These are phyloP conservation scores for Cucumis melo DNA, from an alignment of 306 rosid species.

Conservation along the genomic window DNA sequence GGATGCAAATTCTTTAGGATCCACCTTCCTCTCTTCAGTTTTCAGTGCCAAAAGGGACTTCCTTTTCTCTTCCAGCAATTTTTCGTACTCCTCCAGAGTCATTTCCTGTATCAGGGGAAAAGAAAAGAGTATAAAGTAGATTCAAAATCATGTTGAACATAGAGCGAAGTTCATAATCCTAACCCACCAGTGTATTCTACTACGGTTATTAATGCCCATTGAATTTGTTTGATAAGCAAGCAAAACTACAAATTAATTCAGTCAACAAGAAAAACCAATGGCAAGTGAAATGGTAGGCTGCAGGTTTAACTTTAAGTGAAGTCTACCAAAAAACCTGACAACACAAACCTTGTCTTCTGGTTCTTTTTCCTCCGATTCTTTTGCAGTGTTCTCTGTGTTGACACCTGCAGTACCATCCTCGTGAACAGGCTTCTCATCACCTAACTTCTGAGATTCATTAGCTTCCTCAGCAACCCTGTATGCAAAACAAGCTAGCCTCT, in stretches of 20 bases:
- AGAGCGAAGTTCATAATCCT: not conserved
- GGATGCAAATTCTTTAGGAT: conserved; percentile 39
- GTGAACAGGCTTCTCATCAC: conserved; percentile 59
- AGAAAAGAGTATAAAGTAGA: not conserved
- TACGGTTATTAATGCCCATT: not conserved
- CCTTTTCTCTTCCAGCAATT: conserved; percentile 74
- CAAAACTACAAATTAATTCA: not conserved
- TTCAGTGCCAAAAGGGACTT: conserved; percentile 50
- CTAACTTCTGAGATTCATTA: conserved; percentile 35
- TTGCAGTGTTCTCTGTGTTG: conserved; percentile 41
- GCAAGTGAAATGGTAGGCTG: not conserved
- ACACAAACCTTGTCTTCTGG: conserved; percentile 62
- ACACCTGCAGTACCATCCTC: conserved; percentile 46
- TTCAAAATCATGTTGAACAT: not conserved
- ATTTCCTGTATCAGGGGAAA: conserved; percentile 44
- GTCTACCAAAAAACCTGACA: not conserved
- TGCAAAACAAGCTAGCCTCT: not conserved
- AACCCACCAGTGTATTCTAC: not conserved
- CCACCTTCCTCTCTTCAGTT: conserved; percentile 60
- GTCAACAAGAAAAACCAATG: not conserved
- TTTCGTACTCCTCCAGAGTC: conserved; percentile 88
- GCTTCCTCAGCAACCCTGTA: conserved; percentile 53
- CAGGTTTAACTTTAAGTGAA: not conserved
- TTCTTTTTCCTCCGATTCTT: conserved; percentile 57
- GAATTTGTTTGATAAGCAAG: not conserved